These are phyloP conservation scores for Eucalyptus camaldulensis DNA, from an alignment of 345 rosid genomes.

Conservation along the genomic window DNA sequence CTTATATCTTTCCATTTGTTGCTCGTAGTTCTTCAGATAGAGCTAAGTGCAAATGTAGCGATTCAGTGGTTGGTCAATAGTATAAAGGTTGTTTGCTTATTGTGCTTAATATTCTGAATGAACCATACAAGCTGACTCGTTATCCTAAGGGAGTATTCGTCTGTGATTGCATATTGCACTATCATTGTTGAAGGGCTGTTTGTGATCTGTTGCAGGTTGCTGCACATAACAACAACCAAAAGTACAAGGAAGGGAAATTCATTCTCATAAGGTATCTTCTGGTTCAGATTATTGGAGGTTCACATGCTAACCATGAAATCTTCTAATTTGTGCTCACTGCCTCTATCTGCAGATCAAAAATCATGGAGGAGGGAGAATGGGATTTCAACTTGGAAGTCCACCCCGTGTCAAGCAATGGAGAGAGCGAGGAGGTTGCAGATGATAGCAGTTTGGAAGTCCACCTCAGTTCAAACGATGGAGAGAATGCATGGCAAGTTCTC, in stretches of 20 bases:
- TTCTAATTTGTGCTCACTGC: background rate
- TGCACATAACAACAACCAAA: slow-evolving; percentile 20
- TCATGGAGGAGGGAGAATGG: slow-evolving; percentile 5
- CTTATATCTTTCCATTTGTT: background rate
- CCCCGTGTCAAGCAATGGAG: background rate
- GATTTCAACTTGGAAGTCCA: slow-evolving; percentile 9
- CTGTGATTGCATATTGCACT: background rate
- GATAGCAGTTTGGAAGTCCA: no score
- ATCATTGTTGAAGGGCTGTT: background rate
- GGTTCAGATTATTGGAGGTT: background rate
- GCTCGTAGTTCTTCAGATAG: background rate
- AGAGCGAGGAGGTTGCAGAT: no score
- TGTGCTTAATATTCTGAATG: background rate
- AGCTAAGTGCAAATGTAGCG: background rate
- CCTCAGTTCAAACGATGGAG: background rate
- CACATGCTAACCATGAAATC: background rate
- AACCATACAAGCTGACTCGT: background rate
- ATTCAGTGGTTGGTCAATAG: background rate
- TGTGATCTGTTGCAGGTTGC: slow-evolving; percentile 6
- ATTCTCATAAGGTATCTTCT: slow-evolving; percentile 20
- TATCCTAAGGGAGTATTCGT: no score
- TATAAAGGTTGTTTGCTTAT: background rate
- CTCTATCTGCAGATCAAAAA: slow-evolving; percentile 18
- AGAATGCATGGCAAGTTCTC: background rate
- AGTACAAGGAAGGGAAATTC: slow-evolving; percentile 34